phyloP scores from a whole-genome alignment of 768 basidiomycete species.

The Psilocybe cyanescens region DNA sequence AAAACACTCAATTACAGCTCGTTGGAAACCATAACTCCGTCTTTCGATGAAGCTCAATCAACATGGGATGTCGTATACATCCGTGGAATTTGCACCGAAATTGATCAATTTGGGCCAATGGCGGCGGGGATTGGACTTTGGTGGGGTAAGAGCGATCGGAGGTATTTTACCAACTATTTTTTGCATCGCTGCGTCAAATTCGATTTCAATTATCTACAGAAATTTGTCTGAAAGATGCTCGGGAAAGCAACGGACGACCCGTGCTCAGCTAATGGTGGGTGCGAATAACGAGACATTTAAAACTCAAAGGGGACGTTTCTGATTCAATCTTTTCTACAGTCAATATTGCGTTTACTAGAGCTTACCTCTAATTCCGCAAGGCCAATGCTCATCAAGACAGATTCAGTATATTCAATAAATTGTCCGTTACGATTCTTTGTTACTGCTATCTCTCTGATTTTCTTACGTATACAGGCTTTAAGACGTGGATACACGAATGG shows the following conservation, averaged over 20 bases:
- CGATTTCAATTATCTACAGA: slow-evolving; percentile 37
- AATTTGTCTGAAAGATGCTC: slow-evolving; percentile 84
- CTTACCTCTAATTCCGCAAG: slow-evolving; percentile 56
- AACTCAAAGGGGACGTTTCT: neutral
- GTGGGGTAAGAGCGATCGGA: neutral
- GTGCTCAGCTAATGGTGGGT: slow-evolving; percentile 81
- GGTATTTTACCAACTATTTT: neutral
- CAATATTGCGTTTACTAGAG: slow-evolving; percentile 84
- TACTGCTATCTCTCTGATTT: neutral
- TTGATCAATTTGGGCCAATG: neutral
- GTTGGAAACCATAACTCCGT: too few species aligned
- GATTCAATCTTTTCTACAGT: slow-evolving; percentile 45
- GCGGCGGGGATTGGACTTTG: neutral
- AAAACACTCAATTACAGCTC: too few species aligned
- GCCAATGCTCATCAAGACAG: slow-evolving; percentile 77
- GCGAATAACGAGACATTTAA: slow-evolving; percentile 24
- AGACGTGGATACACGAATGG: slow-evolving; percentile 73
- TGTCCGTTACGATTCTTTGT: slow-evolving; percentile 48
- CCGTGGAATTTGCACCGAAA: neutral
- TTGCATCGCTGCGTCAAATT: neutral
- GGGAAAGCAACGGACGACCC: slow-evolving; percentile 82
- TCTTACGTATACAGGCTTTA: slow-evolving; percentile 56
- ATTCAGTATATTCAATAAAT: slow-evolving; percentile 81
- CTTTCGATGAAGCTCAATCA: neutral
- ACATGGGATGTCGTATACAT: neutral